A percentile compares a stretch with the other conserved stretches of the same genome.
phyloP scores from a whole-genome alignment of 2,329 filamentous ascomycete genomes.

The Rasamsonia emersonii region DNA sequence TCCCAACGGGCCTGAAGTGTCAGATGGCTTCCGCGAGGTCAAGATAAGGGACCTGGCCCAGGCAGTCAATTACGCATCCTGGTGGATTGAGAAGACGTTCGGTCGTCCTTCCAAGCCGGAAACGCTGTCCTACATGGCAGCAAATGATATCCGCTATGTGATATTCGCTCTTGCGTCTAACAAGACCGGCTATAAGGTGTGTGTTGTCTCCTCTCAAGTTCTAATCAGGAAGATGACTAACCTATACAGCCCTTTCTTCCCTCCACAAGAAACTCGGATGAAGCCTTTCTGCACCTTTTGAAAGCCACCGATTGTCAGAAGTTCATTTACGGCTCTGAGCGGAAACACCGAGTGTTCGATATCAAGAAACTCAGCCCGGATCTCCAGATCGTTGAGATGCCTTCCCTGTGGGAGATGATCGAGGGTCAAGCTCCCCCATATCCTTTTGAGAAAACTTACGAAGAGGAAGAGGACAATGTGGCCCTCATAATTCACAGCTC shows the following conservation, averaged over 20 bases:
- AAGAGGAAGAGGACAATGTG: slow-evolving; percentile 15
- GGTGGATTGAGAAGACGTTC: slow-evolving; percentile 19
- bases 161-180: slow-evolving; percentile 16
- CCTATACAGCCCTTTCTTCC: slow-evolving; percentile 12
- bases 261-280: slow-evolving; percentile 15
- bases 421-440: slow-evolving; percentile 9
- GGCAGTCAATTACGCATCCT: slow-evolving; percentile 14
- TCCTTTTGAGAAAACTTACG: slow-evolving; percentile 12
- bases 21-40: slow-evolving; percentile 10
- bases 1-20: too few species aligned
- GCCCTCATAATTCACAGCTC: slow-evolving; percentile 27
- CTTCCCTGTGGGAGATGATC: slow-evolving; percentile 11
- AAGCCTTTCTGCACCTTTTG: slow-evolving; percentile 12
- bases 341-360: slow-evolving; percentile 31
- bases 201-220: slow-evolving; percentile 1
- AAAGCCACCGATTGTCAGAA: slow-evolving; percentile 11
- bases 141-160: slow-evolving; percentile 17
- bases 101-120: slow-evolving; percentile 8
- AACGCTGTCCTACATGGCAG: slow-evolving; percentile 17
- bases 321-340: slow-evolving; percentile 21
- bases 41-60: slow-evolving; percentile 13
- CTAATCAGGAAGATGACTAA: background rate
- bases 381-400: slow-evolving; percentile 9
- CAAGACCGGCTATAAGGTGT: slow-evolving; percentile 17
- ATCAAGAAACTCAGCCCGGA: slow-evolving; percentile 8